Percentiles rank a stretch among this genome's conserved stretches.
Evolutionary conservation across 1,139 yeast genomes (phyloP).

Genomic region (Scheffersomyces illinoinensis): DNA sequence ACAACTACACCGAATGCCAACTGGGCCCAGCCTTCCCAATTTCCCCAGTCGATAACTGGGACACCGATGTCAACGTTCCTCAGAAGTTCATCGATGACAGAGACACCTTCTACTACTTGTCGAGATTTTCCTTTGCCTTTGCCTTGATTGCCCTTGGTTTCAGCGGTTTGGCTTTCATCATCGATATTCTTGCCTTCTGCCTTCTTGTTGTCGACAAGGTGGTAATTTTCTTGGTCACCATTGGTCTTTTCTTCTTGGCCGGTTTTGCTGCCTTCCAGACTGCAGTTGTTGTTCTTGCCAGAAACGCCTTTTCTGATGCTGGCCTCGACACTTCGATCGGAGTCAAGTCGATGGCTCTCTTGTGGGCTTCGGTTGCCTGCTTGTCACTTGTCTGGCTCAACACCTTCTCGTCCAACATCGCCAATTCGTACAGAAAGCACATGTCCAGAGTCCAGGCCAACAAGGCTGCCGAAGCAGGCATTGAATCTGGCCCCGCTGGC

Average conservation of each 20-base stretch:
- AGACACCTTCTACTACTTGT: conserved; percentile 63
- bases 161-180: conserved; percentile 40
- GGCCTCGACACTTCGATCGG: conserved; percentile 51
- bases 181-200: conserved; percentile 46
- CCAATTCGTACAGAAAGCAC: conserved; percentile 49
- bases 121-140: conserved; percentile 71
- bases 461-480: conserved; percentile 10
- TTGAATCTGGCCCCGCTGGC: conserved; percentile 19
- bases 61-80: conserved; percentile 53
- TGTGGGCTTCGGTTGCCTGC: conserved; percentile 69
- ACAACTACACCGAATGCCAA: conserved; percentile 43
- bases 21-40: conserved; percentile 62
- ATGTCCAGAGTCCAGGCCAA: conserved; percentile 33
- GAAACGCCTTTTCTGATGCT: conserved; percentile 56
- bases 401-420: conserved; percentile 54
- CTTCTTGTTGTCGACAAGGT: conserved; percentile 56
- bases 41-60: conserved; percentile 72
- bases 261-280: conserved; percentile 68
- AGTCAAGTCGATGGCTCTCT: conserved; percentile 56
- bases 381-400: conserved; percentile 54
- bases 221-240: conserved; percentile 50
- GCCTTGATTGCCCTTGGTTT: conserved; percentile 63
- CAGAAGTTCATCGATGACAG: conserved; percentile 53
- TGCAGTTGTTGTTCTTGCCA: conserved; percentile 66
- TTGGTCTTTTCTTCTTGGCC: conserved; percentile 56